Base-by-base conservation (phyloP, 2,329 filamentous ascomycete species). In the Aspergillus neoniger region DNA sequence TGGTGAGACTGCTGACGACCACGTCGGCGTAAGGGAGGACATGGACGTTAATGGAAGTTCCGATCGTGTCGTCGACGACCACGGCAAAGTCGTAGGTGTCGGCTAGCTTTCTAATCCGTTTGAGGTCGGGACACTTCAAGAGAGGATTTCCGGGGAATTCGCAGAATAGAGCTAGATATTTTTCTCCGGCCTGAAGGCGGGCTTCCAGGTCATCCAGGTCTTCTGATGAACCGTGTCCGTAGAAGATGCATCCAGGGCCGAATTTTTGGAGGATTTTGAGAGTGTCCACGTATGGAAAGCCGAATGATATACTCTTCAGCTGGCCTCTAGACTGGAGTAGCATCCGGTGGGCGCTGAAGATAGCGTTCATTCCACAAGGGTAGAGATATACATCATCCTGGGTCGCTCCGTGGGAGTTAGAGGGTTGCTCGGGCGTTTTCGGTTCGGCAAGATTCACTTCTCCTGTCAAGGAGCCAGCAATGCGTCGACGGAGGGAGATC, bases 51-150 rank as follows among this genome's bases (percentile, higher is more conserved):
- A 50, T 23, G 2, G n/a, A 41, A 7, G 17, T 41, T 3, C 28
- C 49, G 9, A 58, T 47, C 2, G 38, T 61, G 9, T 61, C 49
- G 15, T 58, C 59, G 6, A 52, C 56, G 8, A 52, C 49, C 12
- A 61, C 39, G 17, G 39, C 51, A 9, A 61, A 61, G 1, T 39
- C 23, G 19, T 58, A 54, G 12, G 21, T 36, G 5, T 49, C 50
- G 4, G 49, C 23, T 15, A 61, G 23, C 19, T 44, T 12, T 12
- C 23, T 21, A 17, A 58, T 48, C 12, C 55, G 49, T 9, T 15
- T n/a, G 28, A 58, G 32, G 17, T 58, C 53, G 6, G 43, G 39
- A 8, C 25, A 23, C 1, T 17, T 8, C 9, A 61, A 19, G 8
- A 48, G 21, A 15, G 41, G n/a, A 17, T 58, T 61, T 15, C 25